Percentiles rank a stretch among this genome's conserved stretches.
These are phyloP conservation scores for Cynara cardunculus DNA, from an alignment of 129 eudicot species.

Conservation along the genomic window DNA sequence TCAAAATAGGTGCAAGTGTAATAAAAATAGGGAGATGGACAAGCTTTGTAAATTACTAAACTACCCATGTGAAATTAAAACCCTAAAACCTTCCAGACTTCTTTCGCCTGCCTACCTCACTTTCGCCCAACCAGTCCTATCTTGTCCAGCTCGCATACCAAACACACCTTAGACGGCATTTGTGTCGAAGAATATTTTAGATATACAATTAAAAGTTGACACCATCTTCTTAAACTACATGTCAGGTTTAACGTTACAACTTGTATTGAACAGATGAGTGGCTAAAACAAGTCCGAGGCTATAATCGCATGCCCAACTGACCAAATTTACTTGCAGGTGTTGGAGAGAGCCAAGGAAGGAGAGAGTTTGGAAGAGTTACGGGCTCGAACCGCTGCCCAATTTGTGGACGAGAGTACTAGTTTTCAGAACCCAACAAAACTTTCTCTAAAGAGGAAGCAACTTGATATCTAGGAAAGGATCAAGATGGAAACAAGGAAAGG, in stretches of 20 bases:
- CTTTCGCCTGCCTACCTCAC: background rate
- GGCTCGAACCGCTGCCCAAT: conserved; percentile 85
- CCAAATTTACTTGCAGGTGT: conserved; percentile 42
- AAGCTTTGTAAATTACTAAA: background rate
- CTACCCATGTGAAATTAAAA: background rate
- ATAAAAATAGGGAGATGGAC: background rate
- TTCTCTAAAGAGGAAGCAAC: conserved; percentile 65
- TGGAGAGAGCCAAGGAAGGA: conserved; percentile 96
- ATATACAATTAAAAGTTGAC: background rate
- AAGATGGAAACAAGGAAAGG: conserved; percentile 39
- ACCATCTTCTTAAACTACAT: background rate
- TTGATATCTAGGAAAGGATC: conserved; percentile 47
- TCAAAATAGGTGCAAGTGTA: background rate
- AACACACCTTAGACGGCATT: background rate
- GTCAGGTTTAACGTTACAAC: background rate
- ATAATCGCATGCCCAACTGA: background rate
- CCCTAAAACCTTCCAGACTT: background rate
- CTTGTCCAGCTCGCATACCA: too few species aligned
- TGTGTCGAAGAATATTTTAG: background rate
- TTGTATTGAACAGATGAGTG: background rate
- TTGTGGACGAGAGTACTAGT: conserved; percentile 41
- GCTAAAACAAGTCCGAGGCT: background rate
- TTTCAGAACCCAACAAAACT: conserved; percentile 44
- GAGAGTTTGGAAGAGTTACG: conserved; percentile 92
- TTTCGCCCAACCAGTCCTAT: background rate